Percentiles rank a stretch among this genome's conserved stretches.
Evolutionary conservation across 441 rosid genomes (phyloP).

Genomic region (Kokia cookei): DNA sequence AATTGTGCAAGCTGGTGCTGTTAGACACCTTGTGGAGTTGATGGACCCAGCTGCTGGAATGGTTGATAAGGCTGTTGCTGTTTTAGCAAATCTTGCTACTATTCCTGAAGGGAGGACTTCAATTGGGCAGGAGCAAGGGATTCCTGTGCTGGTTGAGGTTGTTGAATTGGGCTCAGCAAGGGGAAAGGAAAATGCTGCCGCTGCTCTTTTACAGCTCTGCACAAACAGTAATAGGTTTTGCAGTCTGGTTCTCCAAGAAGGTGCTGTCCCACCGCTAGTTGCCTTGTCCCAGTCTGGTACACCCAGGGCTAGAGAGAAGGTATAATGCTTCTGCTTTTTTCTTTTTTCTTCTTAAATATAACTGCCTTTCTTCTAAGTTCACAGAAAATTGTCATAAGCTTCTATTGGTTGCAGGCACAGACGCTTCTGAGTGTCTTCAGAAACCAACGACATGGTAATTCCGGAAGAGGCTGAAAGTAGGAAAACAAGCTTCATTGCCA

Average conservation of each 20-base stretch:
- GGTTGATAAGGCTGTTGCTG: constrained; percentile 94
- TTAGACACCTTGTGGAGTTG: constrained; percentile 71
- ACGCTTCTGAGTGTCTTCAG: constrained; percentile 68
- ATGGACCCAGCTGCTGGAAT: constrained; percentile 91
- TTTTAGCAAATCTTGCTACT: constrained; percentile 86
- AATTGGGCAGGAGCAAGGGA: constrained; percentile 77
- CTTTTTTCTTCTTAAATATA: not conserved
- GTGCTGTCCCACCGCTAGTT: constrained; percentile 87
- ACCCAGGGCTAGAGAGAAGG: constrained; percentile 84
- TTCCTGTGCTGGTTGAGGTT: constrained; percentile 36
- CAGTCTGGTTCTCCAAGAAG: constrained; percentile 73
- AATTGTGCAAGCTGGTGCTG: constrained; percentile 84
- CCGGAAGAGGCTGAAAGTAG: constrained; percentile 54
- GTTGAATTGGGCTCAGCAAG: too few species aligned
- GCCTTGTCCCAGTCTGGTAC: constrained; percentile 81
- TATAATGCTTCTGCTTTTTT: constrained; percentile 7
- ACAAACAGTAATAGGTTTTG: constrained; percentile 46
- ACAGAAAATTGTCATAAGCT: not conserved
- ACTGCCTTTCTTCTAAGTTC: not conserved
- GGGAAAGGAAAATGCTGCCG: constrained; percentile 82
- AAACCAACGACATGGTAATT: constrained; percentile 67
- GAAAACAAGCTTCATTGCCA: constrained; percentile 6
- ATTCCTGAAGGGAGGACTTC: constrained; percentile 63
- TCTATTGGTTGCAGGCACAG: constrained; percentile 60
- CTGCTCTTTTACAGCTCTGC: constrained; percentile 83